phyloP scores from a whole-genome alignment of 2,329 filamentous ascomycete genomes.

The Pezicula radicicola region DNA sequence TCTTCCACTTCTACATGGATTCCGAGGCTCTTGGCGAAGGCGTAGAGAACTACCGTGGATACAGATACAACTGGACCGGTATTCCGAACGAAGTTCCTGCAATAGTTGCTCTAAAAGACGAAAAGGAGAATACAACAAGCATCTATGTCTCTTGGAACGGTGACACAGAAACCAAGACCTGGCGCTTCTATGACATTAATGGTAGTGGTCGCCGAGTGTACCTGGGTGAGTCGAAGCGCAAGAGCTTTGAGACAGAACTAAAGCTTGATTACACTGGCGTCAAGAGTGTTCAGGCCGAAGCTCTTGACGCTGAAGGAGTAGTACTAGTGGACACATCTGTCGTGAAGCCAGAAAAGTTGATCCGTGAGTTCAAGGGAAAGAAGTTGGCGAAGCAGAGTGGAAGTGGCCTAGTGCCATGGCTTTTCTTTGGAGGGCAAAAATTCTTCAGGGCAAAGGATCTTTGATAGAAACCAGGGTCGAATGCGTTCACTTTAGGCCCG shows the following conservation, averaged over 20 bases:
- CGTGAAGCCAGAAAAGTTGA: constrained; percentile 6
- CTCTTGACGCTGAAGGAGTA: constrained; percentile 6
- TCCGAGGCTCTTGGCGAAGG: constrained; percentile 23
- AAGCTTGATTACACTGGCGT: constrained; percentile 1
- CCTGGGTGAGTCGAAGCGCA: constrained; percentile 35
- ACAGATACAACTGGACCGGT: constrained; percentile 36
- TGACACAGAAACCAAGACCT: constrained; percentile 41
- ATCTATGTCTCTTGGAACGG: constrained; percentile 54
- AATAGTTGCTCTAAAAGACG: constrained; percentile 30
- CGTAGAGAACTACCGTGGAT: constrained; percentile 36
- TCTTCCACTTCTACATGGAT: constrained; percentile 37
- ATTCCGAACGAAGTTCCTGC: constrained; percentile 32
- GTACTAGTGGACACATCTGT: constrained; percentile 5
- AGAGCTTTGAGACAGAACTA: constrained; percentile 40
- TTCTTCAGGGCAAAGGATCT: constrained; percentile 2
- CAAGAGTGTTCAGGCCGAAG: constrained; percentile 10
- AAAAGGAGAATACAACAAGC: constrained; percentile 27
- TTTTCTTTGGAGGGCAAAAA: constrained; percentile 6
- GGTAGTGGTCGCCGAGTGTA: constrained; percentile 31
- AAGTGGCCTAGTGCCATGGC: constrained; percentile 3
- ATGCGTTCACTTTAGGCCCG: too few relatives aligned
- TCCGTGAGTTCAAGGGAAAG: constrained; percentile 7
- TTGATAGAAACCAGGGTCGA: neutral
- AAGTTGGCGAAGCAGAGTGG: neutral
- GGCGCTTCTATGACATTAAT: constrained; percentile 43